A percentile compares a stretch with the other conserved stretches of the same genome.
These are phyloP conservation scores for Scutellaria minor DNA, from an alignment of 257 asterid species.

Conservation along the genomic window DNA sequence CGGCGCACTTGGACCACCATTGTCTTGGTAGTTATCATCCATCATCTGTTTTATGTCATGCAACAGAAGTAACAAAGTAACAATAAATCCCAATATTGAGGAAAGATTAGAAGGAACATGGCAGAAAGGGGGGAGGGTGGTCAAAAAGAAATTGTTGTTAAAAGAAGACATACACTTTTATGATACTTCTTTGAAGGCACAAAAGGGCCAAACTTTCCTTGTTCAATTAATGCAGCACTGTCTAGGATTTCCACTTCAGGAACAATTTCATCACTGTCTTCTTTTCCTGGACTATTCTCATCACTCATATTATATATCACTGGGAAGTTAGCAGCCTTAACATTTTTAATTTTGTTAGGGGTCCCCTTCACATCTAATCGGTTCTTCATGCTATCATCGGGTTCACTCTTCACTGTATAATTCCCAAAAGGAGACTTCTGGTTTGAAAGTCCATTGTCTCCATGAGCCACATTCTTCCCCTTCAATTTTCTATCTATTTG, in stretches of 20 bases:
- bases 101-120: not conserved
- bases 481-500: not conserved
- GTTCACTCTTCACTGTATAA: constrained; percentile 12
- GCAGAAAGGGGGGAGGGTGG: not conserved
- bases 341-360: not conserved
- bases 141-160: too few relatives aligned
- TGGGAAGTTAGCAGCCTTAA: not conserved
- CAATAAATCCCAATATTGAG: not conserved
- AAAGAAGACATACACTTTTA: constrained; percentile 24
- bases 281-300: not conserved
- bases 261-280: not conserved
- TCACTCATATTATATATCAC: not conserved
- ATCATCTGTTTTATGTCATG: constrained; percentile 32
- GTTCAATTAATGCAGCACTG: constrained; percentile 9
- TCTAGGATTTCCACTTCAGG: constrained; percentile 42
- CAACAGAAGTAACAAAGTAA: not conserved
- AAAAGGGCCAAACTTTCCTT: constrained; percentile 30
- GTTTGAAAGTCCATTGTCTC: not conserved
- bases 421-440: constrained; percentile 1
- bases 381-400: not conserved
- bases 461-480: not conserved
- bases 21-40: not conserved
- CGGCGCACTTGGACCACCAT: not conserved
- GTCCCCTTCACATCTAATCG: not conserved
- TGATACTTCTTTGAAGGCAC: constrained; percentile 31